Conservation (phyloP, 768 basidiomycete genomes). For the Hydnomerulius pinastri region DNA sequence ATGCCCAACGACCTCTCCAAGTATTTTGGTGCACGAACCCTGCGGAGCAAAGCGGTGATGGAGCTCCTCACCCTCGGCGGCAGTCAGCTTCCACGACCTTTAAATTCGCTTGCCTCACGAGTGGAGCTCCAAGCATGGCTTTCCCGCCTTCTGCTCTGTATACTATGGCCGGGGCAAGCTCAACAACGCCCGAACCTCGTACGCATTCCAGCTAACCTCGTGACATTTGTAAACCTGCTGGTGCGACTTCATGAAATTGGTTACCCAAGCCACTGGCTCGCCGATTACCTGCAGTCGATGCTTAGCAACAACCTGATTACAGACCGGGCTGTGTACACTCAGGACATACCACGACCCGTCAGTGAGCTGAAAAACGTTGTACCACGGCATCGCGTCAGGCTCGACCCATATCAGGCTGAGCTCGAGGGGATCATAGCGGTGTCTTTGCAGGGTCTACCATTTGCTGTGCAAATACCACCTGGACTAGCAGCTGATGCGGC, state of each 20-base stretch:
- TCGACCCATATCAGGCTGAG: conserved; percentile 7
- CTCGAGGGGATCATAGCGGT: conserved; percentile 18
- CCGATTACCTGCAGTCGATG: conserved; percentile 15
- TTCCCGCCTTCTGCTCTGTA: conserved; percentile 25
- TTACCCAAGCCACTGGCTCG: conserved; percentile 7
- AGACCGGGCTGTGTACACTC: conserved; percentile 11
- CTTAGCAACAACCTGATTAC: neutral
- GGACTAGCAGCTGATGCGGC: conserved; percentile 5
- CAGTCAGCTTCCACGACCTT: conserved; percentile 22
- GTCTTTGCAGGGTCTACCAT: conserved; percentile 14
- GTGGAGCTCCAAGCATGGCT: conserved; percentile 19
- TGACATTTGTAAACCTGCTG: conserved; percentile 19
- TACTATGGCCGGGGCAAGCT: conserved; percentile 19
- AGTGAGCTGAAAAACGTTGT: conserved; percentile 19
- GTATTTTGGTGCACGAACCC: no score
- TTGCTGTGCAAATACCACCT: conserved; percentile 15
- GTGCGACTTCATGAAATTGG: conserved; percentile 6
- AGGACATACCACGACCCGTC: conserved; percentile 10
- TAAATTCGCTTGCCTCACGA: conserved; percentile 25
- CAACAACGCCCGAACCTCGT: conserved; percentile 30
- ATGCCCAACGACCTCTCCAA: neutral
- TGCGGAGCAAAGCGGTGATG: neutral
- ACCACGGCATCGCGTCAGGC: conserved; percentile 13
- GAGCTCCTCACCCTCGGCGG: neutral
- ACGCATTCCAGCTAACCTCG: conserved; percentile 26